Evolutionary conservation across 768 basidiomycete species (phyloP), one percentile per base, ranked within the genome.

Genomic region (Leccinum aurantiacum): DNA sequence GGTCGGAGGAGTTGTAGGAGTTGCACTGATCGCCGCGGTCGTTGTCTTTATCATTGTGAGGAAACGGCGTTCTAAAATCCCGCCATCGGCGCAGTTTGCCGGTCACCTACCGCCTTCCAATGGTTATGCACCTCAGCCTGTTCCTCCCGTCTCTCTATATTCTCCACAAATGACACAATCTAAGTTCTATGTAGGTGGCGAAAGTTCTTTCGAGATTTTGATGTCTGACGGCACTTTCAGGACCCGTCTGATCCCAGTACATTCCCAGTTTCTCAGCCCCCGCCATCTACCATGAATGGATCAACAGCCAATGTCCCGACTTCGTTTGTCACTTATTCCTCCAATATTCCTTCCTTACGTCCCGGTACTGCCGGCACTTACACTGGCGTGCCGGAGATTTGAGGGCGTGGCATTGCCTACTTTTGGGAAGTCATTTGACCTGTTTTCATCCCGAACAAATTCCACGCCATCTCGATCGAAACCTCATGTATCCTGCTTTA

Each of bases 1-100:
- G 25, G 25, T 27, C 25, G 25, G 6, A 27, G 25, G 25, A 7
- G 25, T 7, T 27, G 25, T 27, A 27, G 25, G 5, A 27, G 25
- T 27, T 27, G 25, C 25, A 27, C 25, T 27, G 25, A 27, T 27
- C 25, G 25, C 25, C 25, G 25, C 6, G 25, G 25, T 27, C 25
- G 25, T 27, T 27, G 25, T 27, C 25, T 27, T 27, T 77, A 76
- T 79, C 62, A 62, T 72, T 31, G 67, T 63, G 38, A 69, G 52
- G 41, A 74, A 63, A 44, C 69, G 66, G 22, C 73, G 73, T 38
- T 62, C 75, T 51, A 62, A 59, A 50, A 52, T 41, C 19, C 51
- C 67, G 37, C 59, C 65, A 7, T 65, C 70, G n/a, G 61, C 64
- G 9, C 60, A 67, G 6, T 63, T 59, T 54, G 31, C 19, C 17